phyloP scores from a whole-genome alignment of 1,284 basidiomycete genomes.

The Sanghuangporus weigelae region DNA sequence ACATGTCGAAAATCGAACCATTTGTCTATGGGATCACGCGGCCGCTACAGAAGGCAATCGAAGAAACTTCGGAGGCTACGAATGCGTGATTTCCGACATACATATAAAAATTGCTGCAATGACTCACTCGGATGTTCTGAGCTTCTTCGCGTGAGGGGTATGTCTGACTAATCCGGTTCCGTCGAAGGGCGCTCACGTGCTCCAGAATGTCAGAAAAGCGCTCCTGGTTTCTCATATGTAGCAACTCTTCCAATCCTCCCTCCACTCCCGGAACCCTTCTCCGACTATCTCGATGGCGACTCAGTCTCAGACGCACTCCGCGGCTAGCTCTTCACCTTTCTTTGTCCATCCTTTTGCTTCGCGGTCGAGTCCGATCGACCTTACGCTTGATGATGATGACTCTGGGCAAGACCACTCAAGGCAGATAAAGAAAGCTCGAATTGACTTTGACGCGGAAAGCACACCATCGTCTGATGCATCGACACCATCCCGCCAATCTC shows the following conservation, averaged over 20 bases:
- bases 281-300: slow-evolving; percentile 24
- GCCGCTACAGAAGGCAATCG: neutral
- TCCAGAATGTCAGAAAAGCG: neutral
- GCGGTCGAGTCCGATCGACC: slow-evolving; percentile 47
- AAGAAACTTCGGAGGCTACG: neutral
- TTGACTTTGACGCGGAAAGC: slow-evolving; percentile 23
- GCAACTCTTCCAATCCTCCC: slow-evolving; percentile 2
- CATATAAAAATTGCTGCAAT: neutral
- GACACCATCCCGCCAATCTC: slow-evolving; percentile 9
- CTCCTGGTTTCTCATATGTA: neutral
- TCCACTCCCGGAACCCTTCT: neutral
- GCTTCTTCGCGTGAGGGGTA: too few relatives aligned
- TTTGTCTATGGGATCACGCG: neutral
- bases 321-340: slow-evolving; percentile 12
- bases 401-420: slow-evolving; percentile 29
- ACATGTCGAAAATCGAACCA: neutral
- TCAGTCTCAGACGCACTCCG: slow-evolving; percentile 13
- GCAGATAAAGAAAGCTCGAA: slow-evolving; percentile 36
- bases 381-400: slow-evolving; percentile 59
- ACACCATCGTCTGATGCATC: slow-evolving; percentile 18
- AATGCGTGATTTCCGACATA: neutral
- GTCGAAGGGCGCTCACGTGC: neutral
- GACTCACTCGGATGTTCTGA: too few relatives aligned
- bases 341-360: slow-evolving; percentile 5
- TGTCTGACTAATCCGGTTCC: neutral